phyloP scores from a whole-genome alignment of 352 stramenopile species.

The Chrysophaeum taylorii region DNA sequence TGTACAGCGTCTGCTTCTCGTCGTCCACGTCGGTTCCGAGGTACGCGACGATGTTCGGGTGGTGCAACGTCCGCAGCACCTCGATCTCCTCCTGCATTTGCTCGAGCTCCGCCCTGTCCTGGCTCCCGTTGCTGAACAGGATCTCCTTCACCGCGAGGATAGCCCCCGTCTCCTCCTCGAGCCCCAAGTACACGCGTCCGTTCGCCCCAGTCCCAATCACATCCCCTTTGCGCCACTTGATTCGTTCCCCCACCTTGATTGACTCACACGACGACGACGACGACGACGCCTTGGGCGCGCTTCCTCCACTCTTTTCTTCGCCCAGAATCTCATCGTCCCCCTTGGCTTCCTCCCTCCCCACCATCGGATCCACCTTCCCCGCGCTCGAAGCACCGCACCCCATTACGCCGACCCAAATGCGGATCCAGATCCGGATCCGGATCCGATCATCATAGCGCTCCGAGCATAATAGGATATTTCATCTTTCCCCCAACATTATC shows the following conservation, averaged over 20 bases:
- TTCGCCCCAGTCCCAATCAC: conserved; percentile 5
- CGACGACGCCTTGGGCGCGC: too few relatives aligned
- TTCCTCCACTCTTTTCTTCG: too few relatives aligned
- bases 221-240: conserved; percentile 4
- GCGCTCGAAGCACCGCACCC: too few relatives aligned
- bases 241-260: not conserved
- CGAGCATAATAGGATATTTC: too few relatives aligned
- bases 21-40: conserved; percentile 72
- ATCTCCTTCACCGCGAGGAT: conserved; percentile 13
- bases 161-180: conserved; percentile 5
- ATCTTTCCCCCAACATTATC: too few relatives aligned
- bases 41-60: conserved; percentile 88
- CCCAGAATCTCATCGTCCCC: too few relatives aligned
- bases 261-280: too few relatives aligned
- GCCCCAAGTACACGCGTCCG: conserved; percentile 7
- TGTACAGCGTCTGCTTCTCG: conserved; percentile 66
- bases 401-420: too few relatives aligned
- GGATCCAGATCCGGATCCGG: too few relatives aligned
- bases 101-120: not conserved
- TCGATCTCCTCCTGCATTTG: conserved; percentile 15
- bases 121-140: not conserved
- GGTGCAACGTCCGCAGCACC: conserved; percentile 57
- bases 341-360: too few relatives aligned
- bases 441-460: too few relatives aligned
- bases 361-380: too few relatives aligned